Evolutionary conservation across 441 rosid species (phyloP).

Genomic region (Adansonia madagascariensis): DNA sequence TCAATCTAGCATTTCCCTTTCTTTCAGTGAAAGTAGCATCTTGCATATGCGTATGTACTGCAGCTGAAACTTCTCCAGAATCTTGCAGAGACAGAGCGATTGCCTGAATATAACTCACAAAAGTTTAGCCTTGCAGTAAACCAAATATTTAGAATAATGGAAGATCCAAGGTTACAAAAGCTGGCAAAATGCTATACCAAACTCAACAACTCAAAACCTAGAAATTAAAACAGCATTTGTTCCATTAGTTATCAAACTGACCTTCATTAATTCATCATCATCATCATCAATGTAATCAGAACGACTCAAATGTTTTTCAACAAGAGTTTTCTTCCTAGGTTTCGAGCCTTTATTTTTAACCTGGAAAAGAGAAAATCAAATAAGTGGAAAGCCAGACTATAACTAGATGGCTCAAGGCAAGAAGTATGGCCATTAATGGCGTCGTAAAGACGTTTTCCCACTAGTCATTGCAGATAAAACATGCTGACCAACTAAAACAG

Average conservation of each 20-base stretch:
- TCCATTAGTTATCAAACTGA: conserved; percentile 28
- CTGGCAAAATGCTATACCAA: too few relatives aligned
- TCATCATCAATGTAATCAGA: conserved; percentile 46
- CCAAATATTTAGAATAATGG: not conserved
- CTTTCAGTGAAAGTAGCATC: conserved; percentile 29
- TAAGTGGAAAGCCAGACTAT: not conserved
- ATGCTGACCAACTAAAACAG: not conserved
- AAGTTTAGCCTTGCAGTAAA: not conserved
- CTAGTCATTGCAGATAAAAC: not conserved
- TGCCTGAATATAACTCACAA: conserved; percentile 49
- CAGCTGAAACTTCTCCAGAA: conserved; percentile 38
- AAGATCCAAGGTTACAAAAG: not conserved
- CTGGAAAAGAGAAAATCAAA: conserved; percentile 28
- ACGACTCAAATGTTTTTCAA: conserved; percentile 30
- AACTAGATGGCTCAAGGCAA: not conserved
- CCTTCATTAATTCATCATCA: conserved; percentile 62
- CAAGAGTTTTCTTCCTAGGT: conserved; percentile 43
- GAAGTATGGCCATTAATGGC: not conserved
- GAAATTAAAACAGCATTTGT: not conserved
- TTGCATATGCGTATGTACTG: conserved; percentile 9
- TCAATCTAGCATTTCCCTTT: conserved; percentile 39
- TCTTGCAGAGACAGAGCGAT: conserved; percentile 75
- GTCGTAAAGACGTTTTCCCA: not conserved
- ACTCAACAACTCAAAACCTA: not conserved
- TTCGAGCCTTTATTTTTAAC: conserved; percentile 45